Conservation (phyloP, 305 asterid species). For the Fraxinus paxiana region DNA sequence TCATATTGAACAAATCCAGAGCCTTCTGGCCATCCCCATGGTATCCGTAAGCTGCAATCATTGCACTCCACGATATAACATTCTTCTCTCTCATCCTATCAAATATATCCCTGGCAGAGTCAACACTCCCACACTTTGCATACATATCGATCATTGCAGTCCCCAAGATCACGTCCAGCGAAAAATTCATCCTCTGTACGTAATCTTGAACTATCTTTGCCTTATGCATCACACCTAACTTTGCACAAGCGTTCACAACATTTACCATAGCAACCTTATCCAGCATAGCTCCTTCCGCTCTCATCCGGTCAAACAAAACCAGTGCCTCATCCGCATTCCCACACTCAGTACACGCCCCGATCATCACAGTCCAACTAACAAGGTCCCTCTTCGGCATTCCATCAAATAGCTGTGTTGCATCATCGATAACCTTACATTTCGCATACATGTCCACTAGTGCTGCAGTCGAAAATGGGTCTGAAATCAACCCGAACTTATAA, state of each 20-base stretch:
- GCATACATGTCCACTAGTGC: constrained; percentile 51
- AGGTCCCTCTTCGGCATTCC: constrained; percentile 48
- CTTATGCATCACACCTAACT: constrained; percentile 50
- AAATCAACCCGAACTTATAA: constrained; percentile 38
- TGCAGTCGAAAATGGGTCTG: constrained; percentile 37
- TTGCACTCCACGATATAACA: constrained; percentile 54
- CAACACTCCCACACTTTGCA: constrained; percentile 53
- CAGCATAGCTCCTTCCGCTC: constrained; percentile 35
- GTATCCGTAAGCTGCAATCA: constrained; percentile 62
- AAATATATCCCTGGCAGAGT: constrained; percentile 46
- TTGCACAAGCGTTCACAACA: constrained; percentile 55
- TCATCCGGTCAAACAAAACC: constrained; percentile 48
- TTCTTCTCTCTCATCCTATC: constrained; percentile 41
- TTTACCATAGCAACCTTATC: constrained; percentile 51
- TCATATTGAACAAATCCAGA: constrained; percentile 39
- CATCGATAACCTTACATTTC: constrained; percentile 37
- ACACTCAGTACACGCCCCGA: constrained; percentile 52
- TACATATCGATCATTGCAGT: constrained; percentile 57
- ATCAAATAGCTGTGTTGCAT: constrained; percentile 46
- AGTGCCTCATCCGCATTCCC: constrained; percentile 43
- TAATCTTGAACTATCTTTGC: constrained; percentile 42
- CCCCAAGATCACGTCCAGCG: constrained; percentile 41
- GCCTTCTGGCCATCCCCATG: constrained; percentile 57
- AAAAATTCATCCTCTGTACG: constrained; percentile 20
- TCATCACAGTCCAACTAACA: constrained; percentile 59